phyloP scores from a whole-genome alignment of 1,284 basidiomycete species.

The Cryptococcus sp. region DNA sequence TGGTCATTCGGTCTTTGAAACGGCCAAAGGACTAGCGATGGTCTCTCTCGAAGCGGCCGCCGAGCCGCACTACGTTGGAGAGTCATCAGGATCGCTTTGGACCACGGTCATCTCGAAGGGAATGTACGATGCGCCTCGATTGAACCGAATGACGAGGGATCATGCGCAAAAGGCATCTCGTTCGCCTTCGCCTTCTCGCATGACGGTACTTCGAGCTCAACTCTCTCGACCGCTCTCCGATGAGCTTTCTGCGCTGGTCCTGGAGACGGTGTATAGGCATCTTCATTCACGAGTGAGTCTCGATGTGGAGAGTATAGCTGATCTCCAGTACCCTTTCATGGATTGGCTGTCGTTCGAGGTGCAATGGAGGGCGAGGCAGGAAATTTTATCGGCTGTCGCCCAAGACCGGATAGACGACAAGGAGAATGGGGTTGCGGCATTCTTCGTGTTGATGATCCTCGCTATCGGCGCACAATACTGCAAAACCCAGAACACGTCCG shows the following conservation, averaged over 20 bases:
- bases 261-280: constrained; percentile 13
- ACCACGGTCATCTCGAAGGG: constrained; percentile 13
- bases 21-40: constrained; percentile 22
- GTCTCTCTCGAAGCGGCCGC: constrained; percentile 22
- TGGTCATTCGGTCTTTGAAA: constrained; percentile 1
- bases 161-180: background rate
- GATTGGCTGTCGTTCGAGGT: constrained; percentile 20
- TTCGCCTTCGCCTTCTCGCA: constrained; percentile 7
- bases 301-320: background rate
- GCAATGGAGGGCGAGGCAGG: constrained; percentile 14
- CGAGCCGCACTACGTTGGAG: constrained; percentile 24
- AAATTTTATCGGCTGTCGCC: constrained; percentile 9
- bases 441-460: constrained; percentile 21
- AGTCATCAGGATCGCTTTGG: constrained; percentile 20
- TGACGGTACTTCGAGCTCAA: background rate
- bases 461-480: constrained; percentile 16
- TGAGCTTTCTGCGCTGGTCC: background rate
- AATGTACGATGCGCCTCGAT: constrained; percentile 4
- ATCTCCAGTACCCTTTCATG: constrained; percentile 20
- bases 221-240: constrained; percentile 5
- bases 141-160: background rate
- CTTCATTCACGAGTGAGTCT: constrained; percentile 13
- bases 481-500: constrained; percentile 6
- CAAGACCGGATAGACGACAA: constrained; percentile 9
- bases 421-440: constrained; percentile 9